Base-by-base conservation (phyloP, 1,139 yeast genomes). In the Geotrichum cucujoidarum region DNA sequence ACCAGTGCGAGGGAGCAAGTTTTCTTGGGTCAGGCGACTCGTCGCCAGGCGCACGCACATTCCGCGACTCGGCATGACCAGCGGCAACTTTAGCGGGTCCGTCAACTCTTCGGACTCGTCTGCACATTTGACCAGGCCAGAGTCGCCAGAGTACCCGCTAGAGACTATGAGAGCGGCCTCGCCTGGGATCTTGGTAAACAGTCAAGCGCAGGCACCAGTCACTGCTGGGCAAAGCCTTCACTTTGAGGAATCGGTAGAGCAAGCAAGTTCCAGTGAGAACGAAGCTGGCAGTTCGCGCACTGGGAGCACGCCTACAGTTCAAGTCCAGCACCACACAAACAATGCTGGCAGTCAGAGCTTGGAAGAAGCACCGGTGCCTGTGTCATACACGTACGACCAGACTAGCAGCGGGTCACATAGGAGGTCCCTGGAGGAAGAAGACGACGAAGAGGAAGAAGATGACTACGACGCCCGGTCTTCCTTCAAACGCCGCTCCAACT, bases 401-500 rank as follows among this genome's bases (percentile, higher is more conserved):
- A 24, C 17, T n/a, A n/a, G n/a, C n/a, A n/a, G n/a, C n/a, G n/a
- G n/a, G n/a, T n/a, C n/a, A n/a, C n/a, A n/a, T n/a, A 14, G 11
- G 24, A 18, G 29, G 3, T 13, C 14, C 13, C 18, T 16, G 5
- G 29, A 29, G 10, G 35, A 29, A 17, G 44, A 40, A 5, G 10
- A 24, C 27, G n/a, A n/a, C 22, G 47, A 43, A 38, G 43, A 52
- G 4, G 47, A 34, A 14, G 45, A 42, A 17, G 45, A 42, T 10
- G 45, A 42, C 20, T 37, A 44, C 20, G 40, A 35, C 53, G 32
- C 46, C 36, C 48, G 45, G 47, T 36, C 48, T 1, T 46, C 56
- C 14, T 48, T 53, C 36, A 61, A 61, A 40, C 52, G 62, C 20
- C 50, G 62, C 17, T 57, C 62, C 27, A 61, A 61, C 48, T 60